Evolutionary conservation across 2,329 filamentous ascomycete genomes (phyloP).

Genomic region (Aspergillus ustus): DNA sequence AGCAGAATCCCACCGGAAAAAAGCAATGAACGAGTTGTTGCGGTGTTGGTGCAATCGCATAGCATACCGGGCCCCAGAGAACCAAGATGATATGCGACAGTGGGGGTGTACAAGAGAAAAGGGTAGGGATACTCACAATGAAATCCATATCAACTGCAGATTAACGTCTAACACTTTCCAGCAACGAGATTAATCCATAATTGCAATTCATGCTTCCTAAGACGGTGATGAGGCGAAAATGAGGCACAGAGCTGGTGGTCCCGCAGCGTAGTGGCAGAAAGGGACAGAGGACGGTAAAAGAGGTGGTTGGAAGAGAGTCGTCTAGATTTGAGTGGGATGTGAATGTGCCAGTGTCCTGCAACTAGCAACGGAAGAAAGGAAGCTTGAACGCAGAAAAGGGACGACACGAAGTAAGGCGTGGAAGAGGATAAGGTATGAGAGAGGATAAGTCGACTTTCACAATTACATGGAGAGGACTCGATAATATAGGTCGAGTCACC

Average conservation of each 20-base stretch:
- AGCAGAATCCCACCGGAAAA: neutral
- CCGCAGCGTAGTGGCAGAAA: conserved; percentile 10
- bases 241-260: neutral
- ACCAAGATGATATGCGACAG: conserved; percentile 3
- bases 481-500: conserved; percentile 5
- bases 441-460: conserved; percentile 1
- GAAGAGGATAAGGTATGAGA: conserved; percentile 4
- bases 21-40: conserved; percentile 8
- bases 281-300: neutral
- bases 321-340: neutral
- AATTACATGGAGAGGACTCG: conserved; percentile 2
- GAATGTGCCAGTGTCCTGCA: conserved; percentile 28
- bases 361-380: conserved; percentile 17
- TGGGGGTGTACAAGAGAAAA: conserved; percentile 6
- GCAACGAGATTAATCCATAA: conserved; percentile 36
- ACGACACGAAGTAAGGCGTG: conserved; percentile 6
- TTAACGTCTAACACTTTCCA: conserved; percentile 33
- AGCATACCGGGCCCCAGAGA: neutral
- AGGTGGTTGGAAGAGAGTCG: conserved; percentile 10
- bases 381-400: conserved; percentile 8
- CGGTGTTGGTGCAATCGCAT: conserved; percentile 19
- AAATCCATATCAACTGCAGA: conserved; percentile 47
- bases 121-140: conserved; percentile 42
- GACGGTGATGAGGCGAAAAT: conserved; percentile 3
- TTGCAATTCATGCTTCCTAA: conserved; percentile 39